A percentile compares a stretch with the other conserved stretches of the same genome.
These are phyloP conservation scores for Magnusiomyces sp. DNA, from an alignment of 1,139 yeast species.

Conservation along the genomic window DNA sequence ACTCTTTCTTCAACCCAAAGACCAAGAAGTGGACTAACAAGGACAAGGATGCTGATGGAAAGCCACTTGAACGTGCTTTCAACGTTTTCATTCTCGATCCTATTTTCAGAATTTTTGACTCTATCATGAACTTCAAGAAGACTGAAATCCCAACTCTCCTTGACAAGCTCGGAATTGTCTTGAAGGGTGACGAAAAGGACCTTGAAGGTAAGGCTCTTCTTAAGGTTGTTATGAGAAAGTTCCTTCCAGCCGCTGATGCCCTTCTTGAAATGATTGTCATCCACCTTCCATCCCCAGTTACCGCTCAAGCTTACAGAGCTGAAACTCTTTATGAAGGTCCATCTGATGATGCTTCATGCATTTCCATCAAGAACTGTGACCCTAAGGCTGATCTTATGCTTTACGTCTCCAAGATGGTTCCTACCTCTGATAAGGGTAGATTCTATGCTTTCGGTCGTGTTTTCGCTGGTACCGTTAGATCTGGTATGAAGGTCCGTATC, in stretches of 20 bases:
- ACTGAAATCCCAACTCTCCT: slow-evolving; percentile 86
- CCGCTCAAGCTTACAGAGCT: slow-evolving; percentile 99
- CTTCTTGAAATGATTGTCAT: slow-evolving; percentile 97
- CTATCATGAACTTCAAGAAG: slow-evolving; percentile 96
- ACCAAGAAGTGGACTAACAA: slow-evolving; percentile 99
- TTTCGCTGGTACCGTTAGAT: slow-evolving; percentile 97
- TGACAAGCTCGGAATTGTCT: slow-evolving; percentile 83
- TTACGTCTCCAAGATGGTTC: slow-evolving; percentile 99
- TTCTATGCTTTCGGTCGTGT: slow-evolving; percentile 99
- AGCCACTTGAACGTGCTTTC: slow-evolving; percentile 97
- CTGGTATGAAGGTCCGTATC: slow-evolving; percentile 99
- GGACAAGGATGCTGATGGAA: slow-evolving; percentile 93
- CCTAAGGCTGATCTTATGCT: slow-evolving; percentile 98
- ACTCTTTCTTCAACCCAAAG: slow-evolving; percentile 99
- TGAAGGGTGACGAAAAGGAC: slow-evolving; percentile 93
- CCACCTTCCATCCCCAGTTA: slow-evolving; percentile 98
- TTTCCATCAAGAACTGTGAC: slow-evolving; percentile 96
- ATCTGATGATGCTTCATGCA: slow-evolving; percentile 82
- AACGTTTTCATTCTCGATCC: slow-evolving; percentile 99
- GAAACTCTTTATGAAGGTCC: slow-evolving; percentile 99
- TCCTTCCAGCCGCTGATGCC: slow-evolving; percentile 99
- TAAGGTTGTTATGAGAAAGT: slow-evolving; percentile 98
- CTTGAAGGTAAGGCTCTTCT: slow-evolving; percentile 97
- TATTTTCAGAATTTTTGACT: slow-evolving; percentile 92
- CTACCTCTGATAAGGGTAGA: slow-evolving; percentile 99